Evolutionary conservation across 2,329 filamentous ascomycete genomes (phyloP).

Genomic region (Neofusicoccum cordaticola): DNA sequence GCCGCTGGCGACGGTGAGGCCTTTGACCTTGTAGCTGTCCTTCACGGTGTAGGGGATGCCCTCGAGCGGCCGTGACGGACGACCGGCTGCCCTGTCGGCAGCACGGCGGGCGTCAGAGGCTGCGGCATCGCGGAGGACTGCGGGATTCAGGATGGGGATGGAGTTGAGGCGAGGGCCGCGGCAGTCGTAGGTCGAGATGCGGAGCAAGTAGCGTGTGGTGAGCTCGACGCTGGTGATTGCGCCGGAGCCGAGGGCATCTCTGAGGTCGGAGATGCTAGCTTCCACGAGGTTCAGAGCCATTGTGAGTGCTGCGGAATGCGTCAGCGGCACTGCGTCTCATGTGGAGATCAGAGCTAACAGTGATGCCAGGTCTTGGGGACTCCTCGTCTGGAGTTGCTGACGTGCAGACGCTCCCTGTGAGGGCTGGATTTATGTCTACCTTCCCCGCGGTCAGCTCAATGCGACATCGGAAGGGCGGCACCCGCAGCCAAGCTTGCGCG

Average conservation of each 20-base stretch:
- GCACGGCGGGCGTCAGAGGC: constrained; percentile 48
- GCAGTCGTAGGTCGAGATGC: constrained; percentile 49
- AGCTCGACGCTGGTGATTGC: constrained; percentile 46
- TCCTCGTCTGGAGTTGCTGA: too few species aligned
- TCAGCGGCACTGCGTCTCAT: background rate
- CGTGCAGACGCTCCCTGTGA: too few species aligned
- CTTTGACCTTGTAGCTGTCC: constrained; percentile 55
- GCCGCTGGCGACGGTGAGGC: constrained; percentile 53
- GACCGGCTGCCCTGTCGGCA: constrained; percentile 32
- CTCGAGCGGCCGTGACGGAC: constrained; percentile 40
- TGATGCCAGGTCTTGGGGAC: too few species aligned
- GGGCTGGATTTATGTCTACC: too few species aligned
- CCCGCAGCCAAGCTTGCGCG: too few species aligned
- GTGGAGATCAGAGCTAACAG: too few species aligned
- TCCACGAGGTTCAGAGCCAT: constrained; percentile 42
- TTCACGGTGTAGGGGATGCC: constrained; percentile 59
- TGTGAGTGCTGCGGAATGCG: too few species aligned
- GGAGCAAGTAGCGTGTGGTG: constrained; percentile 45
- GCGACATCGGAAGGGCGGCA: too few species aligned
- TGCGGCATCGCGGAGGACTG: constrained; percentile 47
- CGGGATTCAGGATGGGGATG: constrained; percentile 48
- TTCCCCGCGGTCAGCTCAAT: too few species aligned
- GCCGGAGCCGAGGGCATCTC: constrained; percentile 41
- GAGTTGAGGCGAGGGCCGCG: constrained; percentile 44
- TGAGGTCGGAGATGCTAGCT: constrained; percentile 46